Conservation (phyloP, 2,329 filamentous ascomycete species). For the Penicillium sumatraense region DNA sequence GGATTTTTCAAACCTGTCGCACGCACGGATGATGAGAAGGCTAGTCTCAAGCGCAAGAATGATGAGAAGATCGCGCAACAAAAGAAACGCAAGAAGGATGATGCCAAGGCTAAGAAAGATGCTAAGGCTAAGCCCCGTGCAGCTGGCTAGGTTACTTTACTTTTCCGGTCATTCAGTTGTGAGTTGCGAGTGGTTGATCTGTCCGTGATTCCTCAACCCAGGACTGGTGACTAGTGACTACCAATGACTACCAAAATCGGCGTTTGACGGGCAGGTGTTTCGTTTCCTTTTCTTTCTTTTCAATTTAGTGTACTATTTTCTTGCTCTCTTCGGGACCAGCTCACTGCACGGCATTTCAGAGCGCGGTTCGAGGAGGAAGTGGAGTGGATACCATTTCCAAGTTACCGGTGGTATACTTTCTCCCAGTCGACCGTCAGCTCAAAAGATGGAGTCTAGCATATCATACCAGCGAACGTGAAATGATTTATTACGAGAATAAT, state of each 20-base stretch:
- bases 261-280: constrained; percentile 19
- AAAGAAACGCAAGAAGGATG: constrained; percentile 93
- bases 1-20: constrained; percentile 96
- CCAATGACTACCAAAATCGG: too few relatives aligned
- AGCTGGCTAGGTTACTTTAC: constrained; percentile 44
- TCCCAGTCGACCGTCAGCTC: not conserved
- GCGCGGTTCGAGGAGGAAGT: too few relatives aligned
- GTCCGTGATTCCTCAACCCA: too few relatives aligned
- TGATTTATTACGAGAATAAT: not conserved
- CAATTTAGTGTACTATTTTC: not conserved
- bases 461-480: constrained; percentile 11
- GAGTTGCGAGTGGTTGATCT: too few relatives aligned
- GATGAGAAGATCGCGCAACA: constrained; percentile 90
- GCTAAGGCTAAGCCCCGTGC: constrained; percentile 84
- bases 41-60: constrained; percentile 85
- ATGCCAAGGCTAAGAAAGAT: constrained; percentile 93
- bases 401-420: not conserved
- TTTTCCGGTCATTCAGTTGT: constrained; percentile 1
- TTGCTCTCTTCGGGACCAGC: too few relatives aligned
- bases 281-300: constrained; percentile 1
- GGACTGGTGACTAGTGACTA: too few relatives aligned
- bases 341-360: too few relatives aligned
- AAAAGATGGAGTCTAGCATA: constrained; percentile 16
- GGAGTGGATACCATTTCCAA: too few relatives aligned
- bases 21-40: constrained; percentile 85